Conservation (phyloP, 768 basidiomycete species). For the Rhodocollybia butyracea region DNA sequence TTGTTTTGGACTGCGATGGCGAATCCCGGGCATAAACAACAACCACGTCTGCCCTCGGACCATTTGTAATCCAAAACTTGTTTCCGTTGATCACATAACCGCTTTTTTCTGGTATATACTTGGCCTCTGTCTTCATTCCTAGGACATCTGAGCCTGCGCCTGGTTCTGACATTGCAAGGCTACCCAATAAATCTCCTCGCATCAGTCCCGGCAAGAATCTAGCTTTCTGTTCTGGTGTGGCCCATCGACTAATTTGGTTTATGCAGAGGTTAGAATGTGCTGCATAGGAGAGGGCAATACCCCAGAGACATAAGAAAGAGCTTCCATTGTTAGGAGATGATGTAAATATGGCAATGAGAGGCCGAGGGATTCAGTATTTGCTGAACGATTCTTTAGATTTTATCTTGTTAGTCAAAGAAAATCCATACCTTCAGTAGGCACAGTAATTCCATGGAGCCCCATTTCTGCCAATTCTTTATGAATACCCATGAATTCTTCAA, state of each 20-base stretch:
- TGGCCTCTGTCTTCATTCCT: constrained; percentile 75
- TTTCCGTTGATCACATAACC: constrained; percentile 84
- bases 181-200: constrained; percentile 79
- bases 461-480: constrained; percentile 90
- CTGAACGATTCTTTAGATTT: not conserved
- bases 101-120: constrained; percentile 51
- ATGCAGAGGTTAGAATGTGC: constrained; percentile 90
- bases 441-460: constrained; percentile 90
- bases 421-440: constrained; percentile 69
- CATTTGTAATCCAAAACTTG: constrained; percentile 98
- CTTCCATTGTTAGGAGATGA: constrained; percentile 94
- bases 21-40: constrained; percentile 92
- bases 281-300: constrained; percentile 88
- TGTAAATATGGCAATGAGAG: constrained; percentile 81
- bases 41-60: constrained; percentile 85
- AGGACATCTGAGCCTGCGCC: constrained; percentile 95
- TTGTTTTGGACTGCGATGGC: constrained; percentile 64
- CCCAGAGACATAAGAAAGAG: constrained; percentile 85
- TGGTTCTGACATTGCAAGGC: constrained; percentile 92
- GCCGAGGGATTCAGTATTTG: not conserved
- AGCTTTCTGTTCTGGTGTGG: constrained; percentile 75
- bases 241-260: constrained; percentile 83
- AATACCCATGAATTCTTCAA: constrained; percentile 50
- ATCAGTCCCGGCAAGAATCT: constrained; percentile 84
- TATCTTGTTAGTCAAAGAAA: not conserved